Evolutionary conservation across 2,329 filamentous ascomycete species (phyloP).

Genomic region (Neurospora crassa): DNA sequence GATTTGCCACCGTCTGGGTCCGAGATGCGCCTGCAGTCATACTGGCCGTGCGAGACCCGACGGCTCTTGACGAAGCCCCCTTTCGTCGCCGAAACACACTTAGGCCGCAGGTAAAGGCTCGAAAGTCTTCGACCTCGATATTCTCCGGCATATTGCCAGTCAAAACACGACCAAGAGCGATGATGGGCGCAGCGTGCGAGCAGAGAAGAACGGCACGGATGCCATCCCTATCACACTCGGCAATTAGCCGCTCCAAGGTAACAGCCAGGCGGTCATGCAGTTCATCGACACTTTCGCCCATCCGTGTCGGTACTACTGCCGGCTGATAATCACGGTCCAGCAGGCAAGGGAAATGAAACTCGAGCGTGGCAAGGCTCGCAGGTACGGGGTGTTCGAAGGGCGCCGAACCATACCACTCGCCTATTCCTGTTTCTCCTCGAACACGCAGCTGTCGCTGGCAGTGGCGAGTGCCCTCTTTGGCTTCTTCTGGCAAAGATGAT

Average conservation of each 20-base stretch:
- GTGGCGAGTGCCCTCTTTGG: background rate
- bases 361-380: conserved; percentile 53
- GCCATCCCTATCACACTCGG: conserved; percentile 61
- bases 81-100: conserved; percentile 46
- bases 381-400: conserved; percentile 79
- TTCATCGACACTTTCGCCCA: conserved; percentile 70
- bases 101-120: conserved; percentile 73
- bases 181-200: conserved; percentile 83
- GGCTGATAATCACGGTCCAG: conserved; percentile 49
- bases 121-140: conserved; percentile 67
- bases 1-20: background rate
- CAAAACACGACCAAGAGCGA: conserved; percentile 72
- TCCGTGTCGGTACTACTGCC: conserved; percentile 56
- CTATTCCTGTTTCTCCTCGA: conserved; percentile 48
- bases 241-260: conserved; percentile 60
- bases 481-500: background rate
- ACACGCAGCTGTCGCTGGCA: conserved; percentile 27
- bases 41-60: conserved; percentile 12
- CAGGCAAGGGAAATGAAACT: conserved; percentile 55
- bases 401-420: conserved; percentile 88
- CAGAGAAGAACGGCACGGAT: conserved; percentile 67
- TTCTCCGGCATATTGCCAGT: conserved; percentile 69
- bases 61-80: background rate
- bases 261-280: conserved; percentile 73
- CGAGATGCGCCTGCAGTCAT: conserved; percentile 8